A percentile compares a stretch with the other conserved stretches of the same genome.
Evolutionary conservation across 1,284 basidiomycete genomes (phyloP).

Genomic region (Taiwanofungus camphoratus): DNA sequence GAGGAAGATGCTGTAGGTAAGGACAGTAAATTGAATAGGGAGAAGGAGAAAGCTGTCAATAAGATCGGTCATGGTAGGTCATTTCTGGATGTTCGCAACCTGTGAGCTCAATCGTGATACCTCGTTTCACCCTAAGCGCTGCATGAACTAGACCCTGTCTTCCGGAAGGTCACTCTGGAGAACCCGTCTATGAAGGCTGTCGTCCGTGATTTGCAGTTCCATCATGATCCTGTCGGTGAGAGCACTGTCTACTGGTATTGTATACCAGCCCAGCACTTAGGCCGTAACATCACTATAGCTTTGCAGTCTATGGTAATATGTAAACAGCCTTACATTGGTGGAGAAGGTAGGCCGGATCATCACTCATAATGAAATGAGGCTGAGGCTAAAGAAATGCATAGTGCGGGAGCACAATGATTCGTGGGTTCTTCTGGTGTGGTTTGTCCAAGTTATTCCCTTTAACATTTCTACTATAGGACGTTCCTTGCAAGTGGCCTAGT

Average conservation of each 20-base stretch:
- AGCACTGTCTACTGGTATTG: too few species aligned
- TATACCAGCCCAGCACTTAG: too few species aligned
- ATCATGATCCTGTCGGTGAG: slow-evolving; percentile 77
- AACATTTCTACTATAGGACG: too few species aligned
- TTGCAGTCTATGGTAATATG: slow-evolving; percentile 95
- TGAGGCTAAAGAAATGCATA: slow-evolving; percentile 19
- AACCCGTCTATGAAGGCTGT: slow-evolving; percentile 63
- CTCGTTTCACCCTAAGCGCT: slow-evolving; percentile 42
- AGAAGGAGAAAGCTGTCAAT: slow-evolving; percentile 76
- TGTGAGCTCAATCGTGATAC: slow-evolving; percentile 12
- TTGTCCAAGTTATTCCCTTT: too few species aligned
- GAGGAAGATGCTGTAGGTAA: slow-evolving; percentile 74
- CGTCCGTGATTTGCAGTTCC: slow-evolving; percentile 72
- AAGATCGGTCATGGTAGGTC: slow-evolving; percentile 76
- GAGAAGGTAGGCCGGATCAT: slow-evolving; percentile 55
- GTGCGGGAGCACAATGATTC: slow-evolving; percentile 81
- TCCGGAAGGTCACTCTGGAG: slow-evolving; percentile 72
- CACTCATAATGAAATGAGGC: background rate
- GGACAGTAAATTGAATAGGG: slow-evolving; percentile 62
- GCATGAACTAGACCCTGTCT: slow-evolving; percentile 80
- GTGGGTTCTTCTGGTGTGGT: slow-evolving; percentile 53
- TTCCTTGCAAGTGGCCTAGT: slow-evolving; percentile 52
- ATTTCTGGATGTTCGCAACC: background rate
- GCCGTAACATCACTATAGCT: slow-evolving; percentile 41
- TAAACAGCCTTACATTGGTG: slow-evolving; percentile 86